Percentiles rank a stretch among this genome's conserved stretches.
These are phyloP conservation scores for Hypoxylon sp. DNA, from an alignment of 2,329 filamentous ascomycete species.

Conservation along the genomic window DNA sequence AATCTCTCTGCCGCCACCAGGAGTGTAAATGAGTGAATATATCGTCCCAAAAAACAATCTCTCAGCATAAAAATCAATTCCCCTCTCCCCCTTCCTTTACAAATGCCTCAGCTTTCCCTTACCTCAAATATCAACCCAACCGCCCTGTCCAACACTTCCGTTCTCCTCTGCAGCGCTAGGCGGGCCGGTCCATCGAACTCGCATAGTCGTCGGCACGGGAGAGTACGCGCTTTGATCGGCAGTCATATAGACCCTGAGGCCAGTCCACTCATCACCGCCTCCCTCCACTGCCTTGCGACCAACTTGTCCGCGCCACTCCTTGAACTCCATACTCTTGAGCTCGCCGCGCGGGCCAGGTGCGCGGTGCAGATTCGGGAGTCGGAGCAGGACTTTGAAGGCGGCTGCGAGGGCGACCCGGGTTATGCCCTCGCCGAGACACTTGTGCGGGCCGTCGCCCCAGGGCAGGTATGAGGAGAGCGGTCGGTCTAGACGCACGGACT, in stretches of 20 bases:
- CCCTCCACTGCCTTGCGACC: slow-evolving; percentile 30
- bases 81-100: not conserved
- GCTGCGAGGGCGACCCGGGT: slow-evolving; percentile 36
- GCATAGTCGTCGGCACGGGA: slow-evolving; percentile 44
- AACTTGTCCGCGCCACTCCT: slow-evolving; percentile 45
- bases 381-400: slow-evolving; percentile 37
- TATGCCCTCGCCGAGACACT: slow-evolving; percentile 35
- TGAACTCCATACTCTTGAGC: slow-evolving; percentile 31
- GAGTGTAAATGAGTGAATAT: slow-evolving; percentile 1
- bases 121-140: slow-evolving; percentile 14
- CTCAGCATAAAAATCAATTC: not conserved
- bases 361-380: slow-evolving; percentile 25
- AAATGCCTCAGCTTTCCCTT: not conserved
- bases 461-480: slow-evolving; percentile 34
- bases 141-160: not conserved
- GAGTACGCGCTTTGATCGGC: slow-evolving; percentile 40
- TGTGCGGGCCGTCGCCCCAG: slow-evolving; percentile 34
- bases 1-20: not conserved
- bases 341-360: slow-evolving; percentile 38
- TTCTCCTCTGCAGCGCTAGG: not conserved
- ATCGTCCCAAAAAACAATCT: not conserved
- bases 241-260: slow-evolving; percentile 39
- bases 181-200: slow-evolving; percentile 35
- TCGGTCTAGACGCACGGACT: slow-evolving; percentile 39
- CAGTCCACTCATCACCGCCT: slow-evolving; percentile 38